Evolutionary conservation across 2,329 filamentous ascomycete genomes (phyloP).

Genomic region (Phialophora tarda): DNA sequence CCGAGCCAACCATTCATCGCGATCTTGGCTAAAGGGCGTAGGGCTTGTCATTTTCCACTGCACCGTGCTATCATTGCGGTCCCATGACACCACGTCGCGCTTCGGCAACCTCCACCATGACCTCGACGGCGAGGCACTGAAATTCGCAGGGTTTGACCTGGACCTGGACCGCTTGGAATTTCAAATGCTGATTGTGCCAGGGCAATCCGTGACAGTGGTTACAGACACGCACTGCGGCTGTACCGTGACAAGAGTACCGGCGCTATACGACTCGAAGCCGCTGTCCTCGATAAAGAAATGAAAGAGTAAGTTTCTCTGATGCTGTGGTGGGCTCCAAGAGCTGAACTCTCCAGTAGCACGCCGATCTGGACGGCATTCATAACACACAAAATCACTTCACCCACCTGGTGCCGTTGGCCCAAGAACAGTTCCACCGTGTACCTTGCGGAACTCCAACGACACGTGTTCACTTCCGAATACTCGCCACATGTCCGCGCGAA

Average conservation of each 20-base stretch:
- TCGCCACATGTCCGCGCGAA: conserved; percentile 45
- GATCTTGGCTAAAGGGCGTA: conserved; percentile 36
- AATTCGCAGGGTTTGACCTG: conserved; percentile 56
- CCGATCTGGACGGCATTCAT: conserved; percentile 68
- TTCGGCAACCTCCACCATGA: conserved; percentile 54
- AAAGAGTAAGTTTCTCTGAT: conserved; percentile 48
- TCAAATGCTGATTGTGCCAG: conserved; percentile 43
- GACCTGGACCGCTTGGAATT: not conserved
- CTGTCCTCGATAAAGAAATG: conserved; percentile 58
- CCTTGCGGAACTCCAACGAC: conserved; percentile 58
- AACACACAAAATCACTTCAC: conserved; percentile 54
- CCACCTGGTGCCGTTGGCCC: conserved; percentile 53
- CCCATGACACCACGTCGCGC: conserved; percentile 56
- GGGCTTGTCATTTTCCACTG: conserved; percentile 64
- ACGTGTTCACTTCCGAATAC: conserved; percentile 61
- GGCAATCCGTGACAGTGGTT: conserved; percentile 58
- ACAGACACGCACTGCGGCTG: conserved; percentile 61
- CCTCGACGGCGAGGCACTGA: conserved; percentile 53
- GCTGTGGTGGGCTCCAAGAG: not conserved
- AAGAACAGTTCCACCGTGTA: conserved; percentile 50
- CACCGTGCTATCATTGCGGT: conserved; percentile 63
- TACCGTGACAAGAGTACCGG: conserved; percentile 58
- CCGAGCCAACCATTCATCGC: conserved; percentile 19
- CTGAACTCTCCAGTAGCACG: conserved; percentile 46
- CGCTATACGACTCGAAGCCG: conserved; percentile 63